phyloP scores from a whole-genome alignment of 2,329 filamentous ascomycete species.

The Colletotrichum navitas region DNA sequence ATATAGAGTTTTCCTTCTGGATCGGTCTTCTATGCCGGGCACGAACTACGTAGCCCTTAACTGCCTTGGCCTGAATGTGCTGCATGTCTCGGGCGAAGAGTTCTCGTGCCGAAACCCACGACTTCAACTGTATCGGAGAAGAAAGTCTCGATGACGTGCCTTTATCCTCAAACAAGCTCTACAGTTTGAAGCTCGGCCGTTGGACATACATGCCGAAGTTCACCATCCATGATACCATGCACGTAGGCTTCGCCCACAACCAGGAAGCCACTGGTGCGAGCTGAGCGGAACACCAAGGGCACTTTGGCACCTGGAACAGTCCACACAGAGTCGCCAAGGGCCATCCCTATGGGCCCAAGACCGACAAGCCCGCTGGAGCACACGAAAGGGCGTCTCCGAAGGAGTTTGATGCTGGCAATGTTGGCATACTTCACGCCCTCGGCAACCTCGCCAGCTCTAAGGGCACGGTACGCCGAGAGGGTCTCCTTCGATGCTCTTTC shows the following conservation, averaged over 20 bases:
- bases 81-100: background rate
- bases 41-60: too few relatives aligned
- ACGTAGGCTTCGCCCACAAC: constrained; percentile 14
- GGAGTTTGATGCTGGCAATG: constrained; percentile 12
- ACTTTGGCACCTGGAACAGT: background rate
- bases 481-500: background rate
- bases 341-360: background rate
- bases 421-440: constrained; percentile 20
- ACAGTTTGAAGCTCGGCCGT: background rate
- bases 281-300: background rate
- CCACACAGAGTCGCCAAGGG: background rate
- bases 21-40: too few relatives aligned
- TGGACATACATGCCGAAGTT: background rate
- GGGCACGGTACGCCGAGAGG: constrained; percentile 11
- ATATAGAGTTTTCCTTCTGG: too few relatives aligned
- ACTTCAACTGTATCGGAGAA: background rate
- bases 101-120: background rate
- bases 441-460: background rate
- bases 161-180: background rate
- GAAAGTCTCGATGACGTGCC: background rate
- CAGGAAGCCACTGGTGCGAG: background rate
- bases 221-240: constrained; percentile 14
- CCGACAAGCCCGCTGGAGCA: background rate
- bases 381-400: background rate
- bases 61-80: background rate